A percentile compares a stretch with the other conserved stretches of the same genome.
These are phyloP conservation scores for Fusarium hainanense DNA, from an alignment of 2,329 filamentous ascomycete genomes.

Conservation along the genomic window DNA sequence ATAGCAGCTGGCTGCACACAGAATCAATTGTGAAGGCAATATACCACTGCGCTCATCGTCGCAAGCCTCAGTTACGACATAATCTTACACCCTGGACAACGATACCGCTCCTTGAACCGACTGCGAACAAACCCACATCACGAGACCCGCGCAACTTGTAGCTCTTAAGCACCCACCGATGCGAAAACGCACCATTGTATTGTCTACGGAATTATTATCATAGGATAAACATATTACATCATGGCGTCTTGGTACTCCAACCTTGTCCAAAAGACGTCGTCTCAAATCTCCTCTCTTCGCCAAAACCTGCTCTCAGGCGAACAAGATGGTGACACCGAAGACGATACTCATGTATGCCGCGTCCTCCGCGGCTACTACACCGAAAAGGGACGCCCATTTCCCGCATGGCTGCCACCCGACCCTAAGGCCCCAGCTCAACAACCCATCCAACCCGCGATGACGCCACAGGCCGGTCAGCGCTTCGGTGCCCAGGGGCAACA, in stretches of 20 bases:
- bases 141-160: conserved; percentile 8
- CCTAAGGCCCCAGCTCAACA: conserved; percentile 72
- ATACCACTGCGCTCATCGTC: background rate
- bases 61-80: background rate
- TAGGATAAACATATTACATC: conserved; percentile 47
- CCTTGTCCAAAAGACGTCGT: conserved; percentile 72
- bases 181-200: conserved; percentile 1
- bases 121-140: conserved; percentile 2
- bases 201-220: background rate
- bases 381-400: conserved; percentile 85
- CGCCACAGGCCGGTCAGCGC: conserved; percentile 63
- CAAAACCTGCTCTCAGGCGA: conserved; percentile 76
- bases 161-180: background rate
- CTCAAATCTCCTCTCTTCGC: conserved; percentile 72
- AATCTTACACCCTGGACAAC: background rate
- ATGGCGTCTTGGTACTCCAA: conserved; percentile 88
- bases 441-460: conserved; percentile 64
- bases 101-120: conserved; percentile 4
- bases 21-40: background rate
- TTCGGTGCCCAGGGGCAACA: conserved; percentile 60
- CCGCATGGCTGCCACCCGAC: conserved; percentile 88
- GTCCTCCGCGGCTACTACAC: conserved; percentile 93
- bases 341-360: conserved; percentile 94
- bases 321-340: conserved; percentile 78
- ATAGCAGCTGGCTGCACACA: conserved; percentile 35